Percentiles rank a stretch among this genome's conserved stretches.
Evolutionary conservation across 768 basidiomycete genomes (phyloP).

Genomic region (Hygrophorus pudorinus): DNA sequence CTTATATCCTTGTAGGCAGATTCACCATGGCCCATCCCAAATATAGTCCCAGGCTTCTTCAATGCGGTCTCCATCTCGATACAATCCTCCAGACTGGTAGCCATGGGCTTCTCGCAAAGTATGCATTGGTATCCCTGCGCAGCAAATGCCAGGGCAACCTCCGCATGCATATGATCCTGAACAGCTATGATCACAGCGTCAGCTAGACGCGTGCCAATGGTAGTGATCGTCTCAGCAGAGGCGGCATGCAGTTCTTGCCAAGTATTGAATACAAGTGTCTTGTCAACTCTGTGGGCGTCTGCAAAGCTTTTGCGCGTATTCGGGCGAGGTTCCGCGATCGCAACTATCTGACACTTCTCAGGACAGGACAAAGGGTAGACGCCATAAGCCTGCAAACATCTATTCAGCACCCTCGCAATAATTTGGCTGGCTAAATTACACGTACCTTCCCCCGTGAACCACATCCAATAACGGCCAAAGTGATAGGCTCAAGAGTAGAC

Average conservation of each 20-base stretch:
- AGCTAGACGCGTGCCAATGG: slow-evolving; percentile 60
- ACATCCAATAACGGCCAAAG: slow-evolving; percentile 71
- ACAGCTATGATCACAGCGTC: slow-evolving; percentile 78
- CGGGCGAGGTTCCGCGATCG: slow-evolving; percentile 76
- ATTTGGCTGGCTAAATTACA: neutral
- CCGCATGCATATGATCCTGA: slow-evolving; percentile 70
- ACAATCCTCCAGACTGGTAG: slow-evolving; percentile 63
- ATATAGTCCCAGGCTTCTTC: slow-evolving; percentile 60
- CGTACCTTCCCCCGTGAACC: slow-evolving; percentile 72
- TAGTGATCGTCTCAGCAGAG: slow-evolving; percentile 54
- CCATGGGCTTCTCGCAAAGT: slow-evolving; percentile 91
- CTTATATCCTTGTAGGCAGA: neutral
- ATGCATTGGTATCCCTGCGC: slow-evolving; percentile 73
- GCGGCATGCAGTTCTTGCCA: slow-evolving; percentile 66
- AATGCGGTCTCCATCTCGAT: slow-evolving; percentile 66
- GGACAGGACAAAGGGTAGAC: slow-evolving; percentile 52
- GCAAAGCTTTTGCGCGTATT: slow-evolving; percentile 54
- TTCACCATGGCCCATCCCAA: slow-evolving; percentile 82
- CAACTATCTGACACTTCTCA: slow-evolving; percentile 61
- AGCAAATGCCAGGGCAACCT: slow-evolving; percentile 66
- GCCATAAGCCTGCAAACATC: slow-evolving; percentile 43
- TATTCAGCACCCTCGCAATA: neutral
- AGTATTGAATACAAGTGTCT: slow-evolving; percentile 57
- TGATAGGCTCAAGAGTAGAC: slow-evolving; percentile 34
- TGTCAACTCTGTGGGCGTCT: slow-evolving; percentile 45